These are phyloP conservation scores for Aspergillus viridinutans DNA, from an alignment of 2,329 filamentous ascomycete species.

Conservation along the genomic window DNA sequence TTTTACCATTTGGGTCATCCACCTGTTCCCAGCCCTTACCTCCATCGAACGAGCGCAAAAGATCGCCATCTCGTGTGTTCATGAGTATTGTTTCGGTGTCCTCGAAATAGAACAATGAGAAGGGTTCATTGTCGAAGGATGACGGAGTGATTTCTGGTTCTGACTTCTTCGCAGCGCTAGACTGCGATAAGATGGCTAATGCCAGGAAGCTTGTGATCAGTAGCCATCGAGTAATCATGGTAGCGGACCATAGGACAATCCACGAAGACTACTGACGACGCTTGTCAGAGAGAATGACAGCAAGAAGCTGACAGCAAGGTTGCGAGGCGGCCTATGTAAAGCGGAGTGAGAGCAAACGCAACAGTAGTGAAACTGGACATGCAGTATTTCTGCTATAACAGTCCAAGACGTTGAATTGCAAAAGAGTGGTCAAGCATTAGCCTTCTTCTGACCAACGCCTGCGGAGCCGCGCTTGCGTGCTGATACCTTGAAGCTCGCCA, in stretches of 20 bases:
- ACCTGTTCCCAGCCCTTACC: constrained; percentile 71
- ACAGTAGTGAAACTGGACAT: neutral
- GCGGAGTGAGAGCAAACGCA: neutral
- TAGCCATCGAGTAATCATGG: constrained; percentile 43
- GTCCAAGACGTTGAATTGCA: neutral
- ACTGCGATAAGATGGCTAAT: constrained; percentile 45
- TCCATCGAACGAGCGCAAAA: constrained; percentile 76
- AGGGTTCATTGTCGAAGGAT: constrained; percentile 62
- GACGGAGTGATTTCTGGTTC: constrained; percentile 63
- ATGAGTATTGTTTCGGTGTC: constrained; percentile 79
- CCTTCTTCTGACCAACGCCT: neutral
- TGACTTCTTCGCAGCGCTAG: constrained; percentile 47
- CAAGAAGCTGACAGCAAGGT: neutral
- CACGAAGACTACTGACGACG: neutral
- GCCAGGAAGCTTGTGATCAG: constrained; percentile 49
- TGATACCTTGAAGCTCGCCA: constrained; percentile 3
- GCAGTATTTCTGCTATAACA: neutral
- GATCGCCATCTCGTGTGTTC: constrained; percentile 58
- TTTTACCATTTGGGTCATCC: constrained; percentile 57
- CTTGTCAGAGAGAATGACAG: neutral
- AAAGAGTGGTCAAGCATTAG: neutral
- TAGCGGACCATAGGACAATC: constrained; percentile 11
- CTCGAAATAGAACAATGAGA: constrained; percentile 81
- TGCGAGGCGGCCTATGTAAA: neutral
- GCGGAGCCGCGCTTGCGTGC: neutral